These are phyloP conservation scores for Evansstolkia leycettana DNA, from an alignment of 495 filamentous ascomycete genomes.

Conservation along the genomic window DNA sequence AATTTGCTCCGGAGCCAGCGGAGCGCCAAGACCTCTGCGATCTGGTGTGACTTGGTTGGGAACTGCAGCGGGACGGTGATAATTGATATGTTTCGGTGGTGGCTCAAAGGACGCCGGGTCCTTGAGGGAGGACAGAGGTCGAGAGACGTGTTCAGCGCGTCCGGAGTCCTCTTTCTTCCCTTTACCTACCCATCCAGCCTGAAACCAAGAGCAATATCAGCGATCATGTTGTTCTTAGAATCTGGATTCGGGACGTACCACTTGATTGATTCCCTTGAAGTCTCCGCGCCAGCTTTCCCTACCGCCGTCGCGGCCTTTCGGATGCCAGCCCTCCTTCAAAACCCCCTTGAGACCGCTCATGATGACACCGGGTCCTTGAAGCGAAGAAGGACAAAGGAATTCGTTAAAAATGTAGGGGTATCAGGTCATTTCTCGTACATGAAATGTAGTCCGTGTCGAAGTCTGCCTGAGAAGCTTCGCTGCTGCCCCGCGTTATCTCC, in stretches of 20 bases:
- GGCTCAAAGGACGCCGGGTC: constrained; percentile 79
- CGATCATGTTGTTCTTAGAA: neutral
- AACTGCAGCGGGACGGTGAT: constrained; percentile 36
- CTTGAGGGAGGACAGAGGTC: constrained; percentile 63
- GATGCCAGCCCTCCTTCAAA: constrained; percentile 48
- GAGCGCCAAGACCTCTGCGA: constrained; percentile 34
- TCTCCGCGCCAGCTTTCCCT: constrained; percentile 48
- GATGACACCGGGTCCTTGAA: no score
- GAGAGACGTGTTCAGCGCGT: constrained; percentile 39
- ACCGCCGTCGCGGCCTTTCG: constrained; percentile 39
- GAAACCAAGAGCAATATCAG: neutral
- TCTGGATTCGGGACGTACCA: constrained; percentile 23
- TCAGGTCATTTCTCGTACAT: no score
- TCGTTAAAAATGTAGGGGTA: no score
- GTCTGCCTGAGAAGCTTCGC: no score
- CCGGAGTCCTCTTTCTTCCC: constrained; percentile 31
- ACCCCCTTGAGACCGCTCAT: constrained; percentile 41
- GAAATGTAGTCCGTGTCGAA: no score
- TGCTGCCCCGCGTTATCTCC: no score
- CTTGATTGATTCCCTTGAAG: constrained; percentile 47
- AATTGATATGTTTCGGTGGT: constrained; percentile 61
- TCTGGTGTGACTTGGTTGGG: constrained; percentile 37
- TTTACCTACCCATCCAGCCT: constrained; percentile 44
- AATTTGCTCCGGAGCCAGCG: constrained; percentile 29
- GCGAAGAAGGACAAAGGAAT: no score